These are phyloP conservation scores for Phytophthora tentaculata DNA, from an alignment of 352 stramenopile genomes.

Conservation along the genomic window DNA sequence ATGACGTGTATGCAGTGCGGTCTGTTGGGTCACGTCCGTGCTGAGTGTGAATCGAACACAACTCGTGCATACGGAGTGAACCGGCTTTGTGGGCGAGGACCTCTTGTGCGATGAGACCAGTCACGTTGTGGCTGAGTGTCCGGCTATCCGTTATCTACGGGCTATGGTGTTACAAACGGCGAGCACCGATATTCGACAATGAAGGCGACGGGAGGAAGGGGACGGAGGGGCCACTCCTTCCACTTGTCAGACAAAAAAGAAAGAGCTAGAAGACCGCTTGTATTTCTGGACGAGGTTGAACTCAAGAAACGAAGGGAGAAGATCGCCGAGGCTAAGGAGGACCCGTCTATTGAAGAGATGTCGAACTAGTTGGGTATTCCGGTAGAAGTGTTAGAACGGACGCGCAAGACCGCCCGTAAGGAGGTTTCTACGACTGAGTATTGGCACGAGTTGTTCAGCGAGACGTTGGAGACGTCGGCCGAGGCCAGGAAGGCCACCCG, in stretches of 20 bases:
- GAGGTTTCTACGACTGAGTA: neutral
- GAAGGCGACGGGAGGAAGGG: neutral
- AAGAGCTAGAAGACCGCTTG: neutral
- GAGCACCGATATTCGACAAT: neutral
- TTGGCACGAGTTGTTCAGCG: neutral
- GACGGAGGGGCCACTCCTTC: constrained; percentile 1
- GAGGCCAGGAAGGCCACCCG: too few relatives aligned
- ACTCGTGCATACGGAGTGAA: too few relatives aligned
- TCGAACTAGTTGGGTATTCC: neutral
- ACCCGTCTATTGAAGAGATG: neutral
- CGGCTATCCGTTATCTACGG: neutral
- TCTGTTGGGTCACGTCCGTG: neutral
- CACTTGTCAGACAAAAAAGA: neutral
- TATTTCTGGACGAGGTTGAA: neutral
- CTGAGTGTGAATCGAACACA: too few relatives aligned
- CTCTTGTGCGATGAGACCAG: too few relatives aligned
- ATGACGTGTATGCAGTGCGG: neutral
- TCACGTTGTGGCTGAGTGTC: too few relatives aligned
- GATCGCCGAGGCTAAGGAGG: neutral
- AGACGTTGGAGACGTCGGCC: too few relatives aligned
- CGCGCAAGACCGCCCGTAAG: too few relatives aligned
- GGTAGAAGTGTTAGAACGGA: neutral
- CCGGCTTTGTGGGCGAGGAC: too few relatives aligned
- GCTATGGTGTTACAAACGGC: neutral
- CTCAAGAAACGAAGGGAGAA: neutral